Evolutionary conservation across 2,329 filamentous ascomycete genomes (phyloP), one percentile per base, ranked within the genome.

Genomic region (Elsinoe batatas): DNA sequence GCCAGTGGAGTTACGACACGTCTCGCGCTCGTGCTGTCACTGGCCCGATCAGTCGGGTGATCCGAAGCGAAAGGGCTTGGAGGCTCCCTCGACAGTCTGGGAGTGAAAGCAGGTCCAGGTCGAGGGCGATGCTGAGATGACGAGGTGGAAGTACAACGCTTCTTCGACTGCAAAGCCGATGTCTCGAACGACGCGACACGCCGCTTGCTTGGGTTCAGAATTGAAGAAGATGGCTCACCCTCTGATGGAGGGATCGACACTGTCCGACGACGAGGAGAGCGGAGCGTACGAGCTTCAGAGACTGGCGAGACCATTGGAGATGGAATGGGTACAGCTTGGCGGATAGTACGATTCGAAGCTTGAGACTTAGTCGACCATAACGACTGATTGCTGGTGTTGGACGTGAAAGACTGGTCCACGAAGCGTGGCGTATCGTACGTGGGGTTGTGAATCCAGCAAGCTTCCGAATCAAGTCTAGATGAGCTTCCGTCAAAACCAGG

Each of bases 61-160:
- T 68, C 65, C 1, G 69, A 70, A 22, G 64, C 68, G 61, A 70
- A 70, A 5, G 73, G 72, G 7, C 70, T 73, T 10, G 69, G 68
- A 5, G 72, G 71, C 56, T 74, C 72, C n/a, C 70, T 68, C 32
- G 72, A 74, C 47, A 68, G 69, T 40, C 72, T 66, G 3, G 73
- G 73, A 3, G 72, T 75, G 59, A 68, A 64, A 22, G 69, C 58
- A 60, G 72, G 47, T 6, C 47, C 59, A 61, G 63, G 66, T 58
- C 57, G 64, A 56, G 56, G 63, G 59, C 62, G 66, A 59, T 58
- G 63, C 62, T 68, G 65, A 26, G 82, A 82, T 1, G 53, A 46
- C 3, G 83, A 85, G 10, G 77, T 76, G 1, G 80, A 70, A 20
- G 70, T 78, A 36, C 76, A 74, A n/a, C 78, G 77, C 50, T 79